Evolutionary conservation across 2,329 filamentous ascomycete species (phyloP).

Genomic region (Volutella citrinella): DNA sequence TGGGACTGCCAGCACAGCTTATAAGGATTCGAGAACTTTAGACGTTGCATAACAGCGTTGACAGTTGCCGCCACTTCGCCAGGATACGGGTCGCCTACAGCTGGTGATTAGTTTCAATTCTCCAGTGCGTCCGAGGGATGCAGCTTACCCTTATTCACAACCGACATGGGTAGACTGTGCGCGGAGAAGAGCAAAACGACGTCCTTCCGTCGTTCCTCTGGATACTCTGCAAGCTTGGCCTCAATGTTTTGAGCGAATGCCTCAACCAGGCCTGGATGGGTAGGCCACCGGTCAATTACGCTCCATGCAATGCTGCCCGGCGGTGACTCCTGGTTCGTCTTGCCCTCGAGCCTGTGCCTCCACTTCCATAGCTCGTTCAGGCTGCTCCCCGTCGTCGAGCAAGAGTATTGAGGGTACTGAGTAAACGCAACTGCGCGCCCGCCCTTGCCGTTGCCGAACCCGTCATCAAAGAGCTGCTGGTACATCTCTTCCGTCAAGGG

Average conservation of each 20-base stretch:
- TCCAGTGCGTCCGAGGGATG: no score
- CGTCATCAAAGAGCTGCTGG: conserved; percentile 74
- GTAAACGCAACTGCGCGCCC: conserved; percentile 95
- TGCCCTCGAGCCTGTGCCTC: conserved; percentile 83
- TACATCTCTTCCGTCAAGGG: conserved; percentile 96
- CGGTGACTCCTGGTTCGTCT: conserved; percentile 49
- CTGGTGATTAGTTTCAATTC: no score
- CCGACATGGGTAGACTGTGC: conserved; percentile 94
- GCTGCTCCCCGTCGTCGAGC: conserved; percentile 93
- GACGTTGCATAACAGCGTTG: conserved; percentile 89
- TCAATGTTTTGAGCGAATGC: conserved; percentile 93
- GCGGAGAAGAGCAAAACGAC: conserved; percentile 92
- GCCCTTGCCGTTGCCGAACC: conserved; percentile 86
- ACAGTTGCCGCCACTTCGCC: conserved; percentile 95
- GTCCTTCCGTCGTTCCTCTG: conserved; percentile 71
- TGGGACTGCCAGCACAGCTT: conserved; percentile 97
- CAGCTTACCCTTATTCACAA: conserved; percentile 85
- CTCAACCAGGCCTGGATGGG: conserved; percentile 84
- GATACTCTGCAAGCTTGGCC: conserved; percentile 78
- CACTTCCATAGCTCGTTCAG: conserved; percentile 98
- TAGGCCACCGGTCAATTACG: conserved; percentile 96
- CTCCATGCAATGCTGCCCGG: conserved; percentile 86
- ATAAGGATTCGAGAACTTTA: conserved; percentile 87
- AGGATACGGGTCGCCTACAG: conserved; percentile 87
- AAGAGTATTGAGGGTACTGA: conserved; percentile 98